Base-by-base conservation (phyloP, 208 protist species). In the Leishmania tarentolae region DNA sequence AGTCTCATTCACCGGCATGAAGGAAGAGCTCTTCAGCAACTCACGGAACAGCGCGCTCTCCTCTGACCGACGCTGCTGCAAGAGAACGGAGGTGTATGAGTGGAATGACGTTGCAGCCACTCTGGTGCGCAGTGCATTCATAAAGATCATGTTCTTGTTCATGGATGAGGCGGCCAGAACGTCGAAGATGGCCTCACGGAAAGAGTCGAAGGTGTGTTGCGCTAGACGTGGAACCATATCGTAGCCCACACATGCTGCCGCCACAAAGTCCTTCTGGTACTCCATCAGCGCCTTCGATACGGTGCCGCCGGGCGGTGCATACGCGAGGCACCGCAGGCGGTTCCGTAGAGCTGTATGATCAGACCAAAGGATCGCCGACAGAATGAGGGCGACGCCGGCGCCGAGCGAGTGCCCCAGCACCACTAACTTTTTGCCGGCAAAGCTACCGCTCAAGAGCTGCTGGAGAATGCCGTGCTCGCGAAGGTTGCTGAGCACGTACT, bases 401-500 rank as follows among this genome's bases (percentile, higher is more conserved):
- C 95, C 95, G 47, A 98, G 90, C 2, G 95, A 98, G 85, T 98
- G 95, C 35, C 95, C 95, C 2, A 98, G 69, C 3, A 98, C 75
- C 37, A 97, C 86, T 8, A 98, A 52, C 57, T 81, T 87, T 28
- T 87, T 83, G 13, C 74, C 66, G 8, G 71, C 80, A 50, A 90
- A 90, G 21, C 86, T 75, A 28, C 91, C 91, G 19, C 63, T 24
- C 40, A 90, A 8, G 61, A 98, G 76, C 75, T 63, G 11, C 40
- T 88, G 63, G n/a, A 97, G 65, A 42, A 97, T 80, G 46, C 95
- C 95, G 44, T 89, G 83, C 50, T 92, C 76, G 53, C 86, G 83
- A 42, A 98, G 70, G 17, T 86, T 83, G 0, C 80, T 72, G 35
- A 89, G 72, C n/a, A 98, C 86, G 83, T 93, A 95, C 50, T 75